These are phyloP conservation scores for Candida schatavii DNA, from an alignment of 805 yeast species.

Conservation along the genomic window DNA sequence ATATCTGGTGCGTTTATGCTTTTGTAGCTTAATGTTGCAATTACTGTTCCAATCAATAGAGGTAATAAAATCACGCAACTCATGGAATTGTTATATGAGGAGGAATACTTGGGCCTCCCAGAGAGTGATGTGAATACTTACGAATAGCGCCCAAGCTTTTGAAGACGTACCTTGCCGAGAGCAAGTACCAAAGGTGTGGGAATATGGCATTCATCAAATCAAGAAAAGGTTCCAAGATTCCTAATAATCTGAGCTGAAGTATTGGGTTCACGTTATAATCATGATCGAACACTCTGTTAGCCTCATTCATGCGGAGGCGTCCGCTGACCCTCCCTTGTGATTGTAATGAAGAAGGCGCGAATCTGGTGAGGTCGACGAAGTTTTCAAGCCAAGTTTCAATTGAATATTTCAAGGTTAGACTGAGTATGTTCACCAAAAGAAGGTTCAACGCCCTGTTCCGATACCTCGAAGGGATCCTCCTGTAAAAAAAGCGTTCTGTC, in stretches of 20 bases:
- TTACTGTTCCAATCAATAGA: background rate
- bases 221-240: background rate
- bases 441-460: background rate
- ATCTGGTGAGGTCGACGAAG: background rate
- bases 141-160: background rate
- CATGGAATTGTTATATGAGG: background rate
- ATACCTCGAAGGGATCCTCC: background rate
- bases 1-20: no score
- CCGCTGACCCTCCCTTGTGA: background rate
- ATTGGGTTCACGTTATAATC: background rate
- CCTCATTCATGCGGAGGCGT: background rate
- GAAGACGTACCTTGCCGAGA: background rate
- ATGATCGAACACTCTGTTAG: background rate
- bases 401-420: background rate
- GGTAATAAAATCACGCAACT: background rate
- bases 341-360: background rate
- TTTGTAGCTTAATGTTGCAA: background rate
- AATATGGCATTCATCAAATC: background rate
- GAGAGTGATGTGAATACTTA: background rate
- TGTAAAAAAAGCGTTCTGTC: no score
- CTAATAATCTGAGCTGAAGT: background rate
- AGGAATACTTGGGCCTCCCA: background rate
- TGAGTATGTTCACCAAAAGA: background rate
- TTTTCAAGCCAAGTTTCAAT: background rate
- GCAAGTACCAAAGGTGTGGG: background rate